These are phyloP conservation scores for Trichophyton rubrum DNA, from an alignment of 2,329 filamentous ascomycete genomes.

Conservation along the genomic window DNA sequence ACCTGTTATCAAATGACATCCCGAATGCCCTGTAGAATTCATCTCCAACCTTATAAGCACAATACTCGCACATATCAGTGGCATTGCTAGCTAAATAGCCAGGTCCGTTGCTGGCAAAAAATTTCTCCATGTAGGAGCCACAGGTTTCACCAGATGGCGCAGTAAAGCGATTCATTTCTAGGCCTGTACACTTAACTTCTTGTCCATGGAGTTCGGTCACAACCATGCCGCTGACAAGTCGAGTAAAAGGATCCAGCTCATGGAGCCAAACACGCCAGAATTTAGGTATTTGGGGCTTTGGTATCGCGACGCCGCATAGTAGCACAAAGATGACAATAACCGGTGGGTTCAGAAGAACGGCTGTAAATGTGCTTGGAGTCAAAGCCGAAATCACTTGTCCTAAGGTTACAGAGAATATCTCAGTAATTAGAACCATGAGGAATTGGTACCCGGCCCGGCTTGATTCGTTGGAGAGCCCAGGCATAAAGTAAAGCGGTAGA, in stretches of 20 bases:
- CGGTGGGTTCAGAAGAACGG: constrained; percentile 60
- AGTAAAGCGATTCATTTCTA: constrained; percentile 24
- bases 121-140: constrained; percentile 35
- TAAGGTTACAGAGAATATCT: constrained; percentile 71
- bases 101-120: constrained; percentile 33
- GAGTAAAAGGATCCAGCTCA: constrained; percentile 53
- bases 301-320: constrained; percentile 45
- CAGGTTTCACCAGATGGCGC: constrained; percentile 54
- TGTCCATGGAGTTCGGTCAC: constrained; percentile 24
- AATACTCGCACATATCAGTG: constrained; percentile 40
- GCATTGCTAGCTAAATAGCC: constrained; percentile 38
- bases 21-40: constrained; percentile 61
- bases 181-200: constrained; percentile 21
- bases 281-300: constrained; percentile 46
- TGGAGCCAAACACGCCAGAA: constrained; percentile 81
- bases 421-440: constrained; percentile 69
- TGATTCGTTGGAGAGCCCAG: constrained; percentile 52
- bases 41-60: constrained; percentile 64
- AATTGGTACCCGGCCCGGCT: constrained; percentile 73
- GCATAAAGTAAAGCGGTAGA: constrained; percentile 72
- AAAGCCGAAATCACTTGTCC: constrained; percentile 64
- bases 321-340: constrained; percentile 59
- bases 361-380: constrained; percentile 59
- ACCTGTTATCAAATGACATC: constrained; percentile 55
- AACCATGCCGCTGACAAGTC: constrained; percentile 36